phyloP scores from a whole-genome alignment of 2,329 filamentous ascomycete genomes.

The Rugonectria rugulosa region DNA sequence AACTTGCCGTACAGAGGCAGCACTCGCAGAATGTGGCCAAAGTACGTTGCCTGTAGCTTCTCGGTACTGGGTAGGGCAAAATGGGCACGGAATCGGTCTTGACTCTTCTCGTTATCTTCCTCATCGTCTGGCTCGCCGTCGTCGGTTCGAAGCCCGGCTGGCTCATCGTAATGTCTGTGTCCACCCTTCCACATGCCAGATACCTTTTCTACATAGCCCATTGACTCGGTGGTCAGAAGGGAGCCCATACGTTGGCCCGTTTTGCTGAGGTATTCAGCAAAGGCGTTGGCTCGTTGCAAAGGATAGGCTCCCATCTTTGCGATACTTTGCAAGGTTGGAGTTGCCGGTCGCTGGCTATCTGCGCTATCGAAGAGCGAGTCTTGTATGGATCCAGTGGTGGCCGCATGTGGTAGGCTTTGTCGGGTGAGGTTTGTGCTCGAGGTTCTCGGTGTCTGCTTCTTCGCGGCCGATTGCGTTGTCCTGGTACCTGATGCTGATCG shows the following conservation, averaged over 20 bases:
- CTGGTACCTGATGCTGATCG: slow-evolving; percentile 53
- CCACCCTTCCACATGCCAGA: slow-evolving; percentile 97
- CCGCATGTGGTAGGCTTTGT: slow-evolving; percentile 40
- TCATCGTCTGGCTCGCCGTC: slow-evolving; percentile 64
- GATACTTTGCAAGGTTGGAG: slow-evolving; percentile 60
- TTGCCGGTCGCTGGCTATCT: slow-evolving; percentile 35
- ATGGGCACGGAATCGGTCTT: slow-evolving; percentile 85
- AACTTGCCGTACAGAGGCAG: slow-evolving; percentile 95
- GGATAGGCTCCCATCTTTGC: slow-evolving; percentile 75
- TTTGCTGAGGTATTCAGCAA: slow-evolving; percentile 83
- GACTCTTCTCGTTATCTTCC: slow-evolving; percentile 69
- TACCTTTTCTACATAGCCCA: slow-evolving; percentile 96
- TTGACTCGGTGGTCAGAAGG: slow-evolving; percentile 86
- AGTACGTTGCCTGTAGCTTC: slow-evolving; percentile 87
- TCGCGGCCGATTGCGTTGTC: slow-evolving; percentile 23
- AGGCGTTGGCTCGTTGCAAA: slow-evolving; percentile 80
- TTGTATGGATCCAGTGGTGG: slow-evolving; percentile 49
- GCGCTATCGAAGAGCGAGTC: slow-evolving; percentile 19
- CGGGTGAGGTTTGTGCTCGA: slow-evolving; percentile 20
- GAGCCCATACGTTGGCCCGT: slow-evolving; percentile 83
- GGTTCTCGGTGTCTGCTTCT: slow-evolving; percentile 24
- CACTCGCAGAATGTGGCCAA: slow-evolving; percentile 88
- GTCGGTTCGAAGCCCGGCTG: slow-evolving; percentile 58
- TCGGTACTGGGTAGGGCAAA: slow-evolving; percentile 89
- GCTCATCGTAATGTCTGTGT: slow-evolving; percentile 83